Evolutionary conservation across 2,329 filamentous ascomycete species (phyloP).

Genomic region (Xylariaceae sp.): DNA sequence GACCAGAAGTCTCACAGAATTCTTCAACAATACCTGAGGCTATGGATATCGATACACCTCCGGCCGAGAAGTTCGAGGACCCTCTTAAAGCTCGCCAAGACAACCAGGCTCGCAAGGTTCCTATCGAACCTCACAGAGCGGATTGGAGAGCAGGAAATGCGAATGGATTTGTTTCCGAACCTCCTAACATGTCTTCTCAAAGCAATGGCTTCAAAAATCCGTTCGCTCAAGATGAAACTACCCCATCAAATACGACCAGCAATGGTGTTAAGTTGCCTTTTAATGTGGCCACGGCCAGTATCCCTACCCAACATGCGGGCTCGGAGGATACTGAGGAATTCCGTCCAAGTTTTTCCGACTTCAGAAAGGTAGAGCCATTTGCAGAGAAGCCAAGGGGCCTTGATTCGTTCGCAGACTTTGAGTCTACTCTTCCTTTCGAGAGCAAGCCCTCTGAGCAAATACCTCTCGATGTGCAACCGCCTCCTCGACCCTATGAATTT

Average conservation of each 20-base stretch:
- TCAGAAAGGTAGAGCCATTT: conserved; percentile 55
- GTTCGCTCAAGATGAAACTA: conserved; percentile 9
- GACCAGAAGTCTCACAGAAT: conserved; percentile 21
- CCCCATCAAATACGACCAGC: neutral
- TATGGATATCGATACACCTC: conserved; percentile 60
- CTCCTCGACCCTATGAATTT: conserved; percentile 39
- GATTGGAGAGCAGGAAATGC: conserved; percentile 56
- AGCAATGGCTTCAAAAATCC: conserved; percentile 24
- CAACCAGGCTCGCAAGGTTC: conserved; percentile 47
- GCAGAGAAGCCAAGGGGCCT: conserved; percentile 43
- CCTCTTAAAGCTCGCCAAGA: conserved; percentile 24
- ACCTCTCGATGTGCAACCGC: conserved; percentile 33
- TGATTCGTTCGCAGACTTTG: conserved; percentile 52
- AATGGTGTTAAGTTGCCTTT: conserved; percentile 13
- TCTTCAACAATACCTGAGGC: conserved; percentile 38
- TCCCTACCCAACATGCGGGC: conserved; percentile 39
- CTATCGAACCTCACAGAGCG: conserved; percentile 54
- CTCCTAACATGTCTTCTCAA: conserved; percentile 17
- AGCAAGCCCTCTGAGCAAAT: conserved; percentile 45
- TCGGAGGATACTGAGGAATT: conserved; percentile 57
- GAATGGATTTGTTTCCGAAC: conserved; percentile 25
- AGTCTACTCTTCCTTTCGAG: conserved; percentile 54
- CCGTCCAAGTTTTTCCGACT: conserved; percentile 49
- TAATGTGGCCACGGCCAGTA: conserved; percentile 15
- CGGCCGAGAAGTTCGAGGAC: conserved; percentile 26